These are phyloP conservation scores for Curvularia spicifera DNA, from an alignment of 2,329 filamentous ascomycete genomes.

Conservation along the genomic window DNA sequence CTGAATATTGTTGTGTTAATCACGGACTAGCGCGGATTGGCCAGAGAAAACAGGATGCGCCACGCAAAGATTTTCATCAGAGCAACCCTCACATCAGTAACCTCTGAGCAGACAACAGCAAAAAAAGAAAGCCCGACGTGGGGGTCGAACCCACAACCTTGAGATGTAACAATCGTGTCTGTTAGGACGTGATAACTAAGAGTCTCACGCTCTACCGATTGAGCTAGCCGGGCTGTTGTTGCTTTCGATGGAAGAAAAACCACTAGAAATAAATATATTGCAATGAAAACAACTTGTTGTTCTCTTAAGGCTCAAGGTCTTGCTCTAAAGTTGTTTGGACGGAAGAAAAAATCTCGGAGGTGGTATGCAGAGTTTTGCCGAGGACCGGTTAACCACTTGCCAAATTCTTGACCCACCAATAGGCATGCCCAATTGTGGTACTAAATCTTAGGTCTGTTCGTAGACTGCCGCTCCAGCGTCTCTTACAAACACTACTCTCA, in stretches of 20 bases:
- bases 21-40: background rate
- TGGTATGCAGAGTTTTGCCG: slow-evolving; percentile 2
- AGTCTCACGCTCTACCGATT: slow-evolving; percentile 54
- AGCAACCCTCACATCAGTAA: background rate
- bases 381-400: background rate
- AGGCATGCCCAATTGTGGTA: background rate
- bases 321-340: background rate
- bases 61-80: background rate
- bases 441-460: background rate
- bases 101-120: background rate
- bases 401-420: background rate
- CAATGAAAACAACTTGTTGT: background rate
- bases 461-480: background rate
- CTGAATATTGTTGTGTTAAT: background rate
- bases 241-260: slow-evolving; percentile 2
- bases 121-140: slow-evolving; percentile 6
- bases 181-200: slow-evolving; percentile 35
- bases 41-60: background rate
- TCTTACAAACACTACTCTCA: background rate
- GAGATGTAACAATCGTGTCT: slow-evolving; percentile 20
- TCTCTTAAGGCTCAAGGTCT: background rate
- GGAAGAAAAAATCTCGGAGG: background rate
- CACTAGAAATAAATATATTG: background rate
- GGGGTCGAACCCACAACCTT: slow-evolving; percentile 22
- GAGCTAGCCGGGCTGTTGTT: slow-evolving; percentile 22